Conservation (phyloP, 2,329 filamentous ascomycete species). For the Aspergillus sergii region DNA sequence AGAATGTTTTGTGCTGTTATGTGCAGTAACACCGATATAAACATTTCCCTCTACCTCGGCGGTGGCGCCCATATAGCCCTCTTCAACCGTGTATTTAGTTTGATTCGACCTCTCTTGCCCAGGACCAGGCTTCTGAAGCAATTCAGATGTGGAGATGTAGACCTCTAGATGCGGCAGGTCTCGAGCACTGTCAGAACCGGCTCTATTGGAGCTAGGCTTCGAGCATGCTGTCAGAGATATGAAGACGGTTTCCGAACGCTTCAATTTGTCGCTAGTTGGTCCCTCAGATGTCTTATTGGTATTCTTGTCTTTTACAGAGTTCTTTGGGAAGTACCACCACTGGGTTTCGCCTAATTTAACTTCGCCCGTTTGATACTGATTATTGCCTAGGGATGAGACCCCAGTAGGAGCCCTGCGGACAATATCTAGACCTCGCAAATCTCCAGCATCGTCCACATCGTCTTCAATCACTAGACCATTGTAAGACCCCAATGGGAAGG, state of each 20-base stretch:
- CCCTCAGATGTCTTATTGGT: conserved; percentile 38
- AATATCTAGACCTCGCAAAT: conserved; percentile 44
- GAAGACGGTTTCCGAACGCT: conserved; percentile 62
- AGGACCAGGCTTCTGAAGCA: conserved; percentile 69
- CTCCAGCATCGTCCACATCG: conserved; percentile 31
- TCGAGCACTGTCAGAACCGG: conserved; percentile 40
- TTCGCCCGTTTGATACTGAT: conserved; percentile 63
- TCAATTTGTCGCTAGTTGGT: conserved; percentile 25
- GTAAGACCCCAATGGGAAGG: conserved; percentile 31
- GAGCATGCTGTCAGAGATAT: conserved; percentile 85
- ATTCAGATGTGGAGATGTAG: conserved; percentile 69
- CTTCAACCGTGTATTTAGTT: conserved; percentile 56
- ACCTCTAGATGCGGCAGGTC: conserved; percentile 73
- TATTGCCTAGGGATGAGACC: conserved; percentile 62
- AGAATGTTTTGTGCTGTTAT: conserved; percentile 62
- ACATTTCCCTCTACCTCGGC: conserved; percentile 67
- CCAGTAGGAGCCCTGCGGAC: conserved; percentile 59
- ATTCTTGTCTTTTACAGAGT: conserved; percentile 54
- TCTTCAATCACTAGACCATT: conserved; percentile 36
- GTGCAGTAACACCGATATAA: conserved; percentile 76
- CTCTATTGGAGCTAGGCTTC: conserved; percentile 65
- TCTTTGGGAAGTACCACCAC: conserved; percentile 65
- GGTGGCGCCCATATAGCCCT: conserved; percentile 70
- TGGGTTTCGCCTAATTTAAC: conserved; percentile 64
- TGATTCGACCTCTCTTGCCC: conserved; percentile 46